phyloP scores from a whole-genome alignment of 441 rosid species.

The Rhodomyrtus psidioides region DNA sequence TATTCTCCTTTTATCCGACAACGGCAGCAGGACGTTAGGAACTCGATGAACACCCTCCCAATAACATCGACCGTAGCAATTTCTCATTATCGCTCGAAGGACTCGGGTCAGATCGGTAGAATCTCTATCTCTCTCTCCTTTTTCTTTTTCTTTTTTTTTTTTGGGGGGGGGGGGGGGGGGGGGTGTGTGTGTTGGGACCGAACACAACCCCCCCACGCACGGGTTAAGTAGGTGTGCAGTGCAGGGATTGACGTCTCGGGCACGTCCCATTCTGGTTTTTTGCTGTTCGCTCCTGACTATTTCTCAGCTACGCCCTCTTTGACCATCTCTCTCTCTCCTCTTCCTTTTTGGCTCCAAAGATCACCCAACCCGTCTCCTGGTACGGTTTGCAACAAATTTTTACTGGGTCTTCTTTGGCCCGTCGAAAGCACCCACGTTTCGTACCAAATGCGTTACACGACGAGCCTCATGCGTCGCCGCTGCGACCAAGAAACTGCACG shows the following conservation, averaged over 20 bases:
- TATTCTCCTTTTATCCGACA: background rate
- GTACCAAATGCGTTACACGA: background rate
- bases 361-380: background rate
- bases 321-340: background rate
- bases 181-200: background rate
- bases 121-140: too few species aligned
- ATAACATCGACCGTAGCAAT: background rate
- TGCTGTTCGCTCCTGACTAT: background rate
- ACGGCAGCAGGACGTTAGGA: background rate
- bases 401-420: background rate
- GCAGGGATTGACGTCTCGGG: background rate
- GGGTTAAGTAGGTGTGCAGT: background rate
- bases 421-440: background rate
- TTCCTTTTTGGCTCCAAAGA: background rate
- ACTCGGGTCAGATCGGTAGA: background rate
- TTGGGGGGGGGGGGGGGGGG: too few species aligned
- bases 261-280: background rate
- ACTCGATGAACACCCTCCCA: background rate
- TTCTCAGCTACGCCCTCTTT: background rate
- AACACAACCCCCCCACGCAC: background rate
- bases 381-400: background rate
- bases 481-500: too few species aligned
- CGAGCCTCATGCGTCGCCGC: background rate
- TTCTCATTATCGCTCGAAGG: background rate
- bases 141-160: too few species aligned